These are phyloP conservation scores for Penicillium goetzii DNA, from an alignment of 495 filamentous ascomycete species.

Conservation along the genomic window DNA sequence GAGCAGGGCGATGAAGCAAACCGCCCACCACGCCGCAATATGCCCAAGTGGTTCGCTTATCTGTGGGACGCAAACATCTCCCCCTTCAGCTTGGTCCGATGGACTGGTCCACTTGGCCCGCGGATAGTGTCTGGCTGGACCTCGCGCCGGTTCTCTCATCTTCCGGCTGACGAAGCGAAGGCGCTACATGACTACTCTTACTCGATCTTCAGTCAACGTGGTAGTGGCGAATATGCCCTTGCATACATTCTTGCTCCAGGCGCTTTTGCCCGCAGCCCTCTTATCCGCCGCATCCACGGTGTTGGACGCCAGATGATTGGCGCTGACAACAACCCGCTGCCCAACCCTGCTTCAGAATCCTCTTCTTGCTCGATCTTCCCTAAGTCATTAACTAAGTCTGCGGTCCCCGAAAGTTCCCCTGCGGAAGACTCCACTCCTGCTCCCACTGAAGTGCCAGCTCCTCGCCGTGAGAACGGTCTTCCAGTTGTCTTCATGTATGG, in stretches of 20 bases:
- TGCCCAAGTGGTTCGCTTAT: constrained; percentile 84
- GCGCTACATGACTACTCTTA: constrained; percentile 91
- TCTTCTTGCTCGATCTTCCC: constrained; percentile 25
- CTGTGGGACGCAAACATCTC: constrained; percentile 98
- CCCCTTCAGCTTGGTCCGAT: constrained; percentile 86
- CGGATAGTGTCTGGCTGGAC: constrained; percentile 95
- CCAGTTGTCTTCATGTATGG: constrained; percentile 94
- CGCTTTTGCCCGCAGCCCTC: constrained; percentile 84
- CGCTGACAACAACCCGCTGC: constrained; percentile 23
- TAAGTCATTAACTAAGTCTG: constrained; percentile 12
- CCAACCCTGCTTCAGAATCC: constrained; percentile 9
- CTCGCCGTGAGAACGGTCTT: constrained; percentile 69
- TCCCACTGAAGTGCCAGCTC: constrained; percentile 4
- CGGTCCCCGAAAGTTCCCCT: constrained; percentile 16
- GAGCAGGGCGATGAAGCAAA: constrained; percentile 32
- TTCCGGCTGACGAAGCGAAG: constrained; percentile 78
- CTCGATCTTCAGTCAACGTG: constrained; percentile 87
- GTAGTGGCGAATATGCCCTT: constrained; percentile 93
- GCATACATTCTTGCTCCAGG: constrained; percentile 92
- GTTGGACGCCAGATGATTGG: constrained; percentile 70
- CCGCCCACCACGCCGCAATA: constrained; percentile 58
- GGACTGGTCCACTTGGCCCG: constrained; percentile 89
- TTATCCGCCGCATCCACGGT: constrained; percentile 85
- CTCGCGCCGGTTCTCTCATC: constrained; percentile 83
- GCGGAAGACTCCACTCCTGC: not conserved